Evolutionary conservation across 148 eudicot genomes (phyloP), one percentile per base, ranked within the genome.

Genomic region (Rhododendron molle): DNA sequence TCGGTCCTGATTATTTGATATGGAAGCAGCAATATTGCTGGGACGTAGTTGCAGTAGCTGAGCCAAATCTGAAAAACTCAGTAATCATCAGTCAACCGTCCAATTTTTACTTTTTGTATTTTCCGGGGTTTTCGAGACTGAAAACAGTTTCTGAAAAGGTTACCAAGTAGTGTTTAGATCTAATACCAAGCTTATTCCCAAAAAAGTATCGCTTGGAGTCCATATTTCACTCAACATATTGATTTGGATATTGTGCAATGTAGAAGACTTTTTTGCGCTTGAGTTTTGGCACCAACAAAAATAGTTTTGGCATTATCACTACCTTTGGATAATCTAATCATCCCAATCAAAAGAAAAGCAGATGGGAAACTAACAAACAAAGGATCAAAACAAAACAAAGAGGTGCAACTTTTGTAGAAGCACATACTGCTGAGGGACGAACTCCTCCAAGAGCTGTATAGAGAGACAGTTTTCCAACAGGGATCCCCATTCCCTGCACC

Each of bases 391-490:
- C 72, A 18, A 6, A 78, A 77, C 21, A 46, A 50, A 80, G 50
- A 43, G 21, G 65, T 36, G 52, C 9, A 56, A 82, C 50, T 40
- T 46, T 4, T 46, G 28, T 50, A 80, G 83, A 16, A 80, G 58
- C 77, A 56, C 97, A 89, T 93, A 96, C 99, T 8, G 93, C 96
- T 88, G 99, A 94, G 86, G 99, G 99, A 46, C 98, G 93, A 80
- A 96, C 98, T 86, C 99, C 99, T 88, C 99, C 99, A 60, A 96
- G 96, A 73, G 99, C 98, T 21, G 98, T 94, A 86, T 96, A 96
- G 11, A 96, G 87, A 77, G 97, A 89, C 67, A 96, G 96, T 90
- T 96, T 96, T 74, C 99, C 99, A 85, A 96, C 99, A 78, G 99
- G 99, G 83, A 96, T 96, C 62, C 99, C 99, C 99, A 96, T 96